Conservation (phyloP, 805 yeast genomes). For the Spathaspora sp. region DNA sequence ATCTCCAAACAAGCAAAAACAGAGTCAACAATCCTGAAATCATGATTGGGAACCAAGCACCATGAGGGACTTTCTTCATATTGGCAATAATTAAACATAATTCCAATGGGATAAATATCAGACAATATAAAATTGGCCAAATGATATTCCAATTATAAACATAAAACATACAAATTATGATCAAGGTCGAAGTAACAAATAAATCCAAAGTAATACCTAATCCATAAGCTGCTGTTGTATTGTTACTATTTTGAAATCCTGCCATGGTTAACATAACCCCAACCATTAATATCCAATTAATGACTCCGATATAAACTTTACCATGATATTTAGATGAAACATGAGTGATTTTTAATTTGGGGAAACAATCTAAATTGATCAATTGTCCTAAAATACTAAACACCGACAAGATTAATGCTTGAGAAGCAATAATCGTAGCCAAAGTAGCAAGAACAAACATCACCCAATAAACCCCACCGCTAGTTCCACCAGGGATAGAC, state of each 20-base stretch:
- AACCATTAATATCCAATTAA: constrained; percentile 49
- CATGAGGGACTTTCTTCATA: constrained; percentile 49
- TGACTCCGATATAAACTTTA: constrained; percentile 49
- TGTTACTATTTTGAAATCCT: constrained; percentile 46
- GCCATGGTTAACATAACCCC: constrained; percentile 50
- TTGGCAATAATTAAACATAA: constrained; percentile 44
- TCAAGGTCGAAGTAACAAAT: constrained; percentile 46
- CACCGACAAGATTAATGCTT: constrained; percentile 55
- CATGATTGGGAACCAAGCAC: constrained; percentile 61
- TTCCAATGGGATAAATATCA: constrained; percentile 47
- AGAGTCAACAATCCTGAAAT: constrained; percentile 34
- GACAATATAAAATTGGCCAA: constrained; percentile 29
- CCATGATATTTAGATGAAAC: constrained; percentile 45
- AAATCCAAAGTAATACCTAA: constrained; percentile 56
- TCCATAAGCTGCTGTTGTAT: constrained; percentile 59
- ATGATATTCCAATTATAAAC: constrained; percentile 38
- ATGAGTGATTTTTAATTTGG: constrained; percentile 43
- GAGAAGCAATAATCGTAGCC: constrained; percentile 57
- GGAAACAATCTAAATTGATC: constrained; percentile 53
- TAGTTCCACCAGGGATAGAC: constrained; percentile 49
- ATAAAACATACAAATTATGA: constrained; percentile 41
- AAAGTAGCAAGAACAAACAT: constrained; percentile 51
- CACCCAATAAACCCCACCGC: constrained; percentile 45
- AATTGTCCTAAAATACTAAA: constrained; percentile 51
- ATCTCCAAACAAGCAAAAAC: constrained; percentile 47